Percentiles rank a stretch among this genome's conserved stretches.
These are phyloP conservation scores for Histomonas meleagridis DNA, from an alignment of 208 protist species.

Conservation along the genomic window DNA sequence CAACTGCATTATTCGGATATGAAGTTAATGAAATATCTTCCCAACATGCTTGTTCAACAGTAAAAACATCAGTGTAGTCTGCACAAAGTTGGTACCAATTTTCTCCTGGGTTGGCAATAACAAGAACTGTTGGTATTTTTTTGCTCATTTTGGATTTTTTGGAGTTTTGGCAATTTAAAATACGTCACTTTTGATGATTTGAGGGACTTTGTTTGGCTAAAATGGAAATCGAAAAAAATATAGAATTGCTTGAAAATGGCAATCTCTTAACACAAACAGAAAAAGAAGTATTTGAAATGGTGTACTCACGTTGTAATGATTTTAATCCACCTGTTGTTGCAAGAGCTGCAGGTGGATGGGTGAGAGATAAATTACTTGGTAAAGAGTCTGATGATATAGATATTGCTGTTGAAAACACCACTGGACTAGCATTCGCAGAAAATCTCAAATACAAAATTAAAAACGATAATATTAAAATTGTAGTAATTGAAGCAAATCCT, in stretches of 20 bases:
- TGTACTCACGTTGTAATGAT: not conserved
- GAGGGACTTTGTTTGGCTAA: too few relatives aligned
- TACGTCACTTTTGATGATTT: too few relatives aligned
- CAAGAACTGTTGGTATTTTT: not conserved
- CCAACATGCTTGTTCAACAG: not conserved
- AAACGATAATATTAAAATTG: not conserved
- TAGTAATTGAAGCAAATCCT: conserved; percentile 29
- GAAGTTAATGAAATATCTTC: not conserved
- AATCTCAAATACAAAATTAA: not conserved
- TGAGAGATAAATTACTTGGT: conserved; percentile 74
- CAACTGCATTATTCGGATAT: not conserved
- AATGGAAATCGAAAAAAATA: conserved; percentile 31
- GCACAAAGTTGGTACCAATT: not conserved
- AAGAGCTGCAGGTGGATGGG: conserved; percentile 81
- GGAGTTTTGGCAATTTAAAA: too few relatives aligned
- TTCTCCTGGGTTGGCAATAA: not conserved
- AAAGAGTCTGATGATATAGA: conserved; percentile 86
- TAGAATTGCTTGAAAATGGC: not conserved
- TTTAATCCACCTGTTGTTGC: not conserved
- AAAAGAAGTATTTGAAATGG: not conserved
- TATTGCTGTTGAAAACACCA: conserved; percentile 74
- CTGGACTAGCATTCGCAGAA: not conserved
- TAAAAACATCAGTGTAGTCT: not conserved
- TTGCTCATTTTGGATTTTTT: not conserved
- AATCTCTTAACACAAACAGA: not conserved